Evolutionary conservation across 768 basidiomycete species (phyloP).

Genomic region (Termitomyces sp.): DNA sequence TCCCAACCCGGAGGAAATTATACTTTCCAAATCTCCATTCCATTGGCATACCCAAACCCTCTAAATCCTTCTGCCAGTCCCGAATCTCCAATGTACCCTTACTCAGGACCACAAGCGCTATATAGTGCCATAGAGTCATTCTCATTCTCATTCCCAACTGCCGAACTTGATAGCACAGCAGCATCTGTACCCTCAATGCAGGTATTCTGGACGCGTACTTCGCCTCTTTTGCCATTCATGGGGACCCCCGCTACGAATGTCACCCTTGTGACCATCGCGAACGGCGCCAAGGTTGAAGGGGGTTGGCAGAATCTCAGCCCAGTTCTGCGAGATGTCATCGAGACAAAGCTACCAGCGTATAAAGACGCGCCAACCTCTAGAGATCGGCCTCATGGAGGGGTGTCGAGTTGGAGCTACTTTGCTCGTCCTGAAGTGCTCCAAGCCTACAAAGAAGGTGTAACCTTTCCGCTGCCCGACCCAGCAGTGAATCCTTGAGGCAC

Average conservation of each 20-base stretch:
- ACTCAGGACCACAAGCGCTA: slow-evolving; percentile 10
- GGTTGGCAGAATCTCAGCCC: slow-evolving; percentile 9
- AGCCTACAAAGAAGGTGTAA: slow-evolving; percentile 13
- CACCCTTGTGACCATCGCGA: slow-evolving; percentile 10
- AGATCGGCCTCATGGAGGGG: slow-evolving; percentile 10
- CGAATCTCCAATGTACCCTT: slow-evolving; percentile 9
- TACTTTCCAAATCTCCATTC: slow-evolving; percentile 12
- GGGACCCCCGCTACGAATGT: slow-evolving; percentile 8
- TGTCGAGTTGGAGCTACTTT: slow-evolving; percentile 17
- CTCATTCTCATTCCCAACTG: slow-evolving; percentile 15
- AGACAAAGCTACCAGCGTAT: slow-evolving; percentile 9
- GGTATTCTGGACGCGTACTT: slow-evolving; percentile 14
- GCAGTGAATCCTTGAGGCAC: not conserved
- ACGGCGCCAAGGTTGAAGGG: slow-evolving; percentile 10
- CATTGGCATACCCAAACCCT: slow-evolving; percentile 19
- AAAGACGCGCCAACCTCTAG: slow-evolving; percentile 12
- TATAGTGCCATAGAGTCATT: slow-evolving; percentile 20
- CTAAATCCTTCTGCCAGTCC: slow-evolving; percentile 10
- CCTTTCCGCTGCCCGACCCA: slow-evolving; percentile 16
- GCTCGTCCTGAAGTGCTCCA: slow-evolving; percentile 16
- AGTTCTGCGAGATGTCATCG: slow-evolving; percentile 5
- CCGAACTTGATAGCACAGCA: slow-evolving; percentile 2
- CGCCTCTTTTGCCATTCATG: slow-evolving; percentile 15
- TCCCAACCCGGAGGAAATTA: slow-evolving; percentile 14
- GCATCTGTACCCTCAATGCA: slow-evolving; percentile 11